Base-by-base conservation (phyloP, 2,329 filamentous ascomycete species). In the Clonostachys byssicola region DNA sequence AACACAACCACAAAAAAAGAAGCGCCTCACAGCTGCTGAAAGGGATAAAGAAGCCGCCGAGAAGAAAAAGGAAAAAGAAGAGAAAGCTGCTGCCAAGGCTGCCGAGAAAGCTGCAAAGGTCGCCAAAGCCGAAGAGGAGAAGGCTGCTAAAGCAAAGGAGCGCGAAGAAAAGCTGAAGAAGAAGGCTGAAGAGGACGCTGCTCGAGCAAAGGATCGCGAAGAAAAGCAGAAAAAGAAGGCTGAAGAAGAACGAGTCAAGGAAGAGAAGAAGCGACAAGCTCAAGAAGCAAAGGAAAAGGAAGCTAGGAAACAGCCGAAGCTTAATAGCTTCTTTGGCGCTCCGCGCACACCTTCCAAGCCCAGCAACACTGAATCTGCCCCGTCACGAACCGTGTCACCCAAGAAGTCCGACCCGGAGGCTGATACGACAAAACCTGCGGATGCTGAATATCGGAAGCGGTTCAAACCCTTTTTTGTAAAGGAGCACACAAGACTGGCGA, bases 391-490 rank as follows among this genome's bases (percentile, higher is more conserved):
- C 40, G 61, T 70, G 52, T 46, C 52, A 8, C 12, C 20, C n/a
- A 48, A 49, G 39, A 61, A 69, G 52, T 45, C 52, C 9, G 17
- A 6, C 14, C 48, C 50, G 12, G 38, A 44, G 12, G 57, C 53
- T 35, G n/a, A 44, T 18, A 23, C 49, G 8, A 44, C 39, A 8
- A 54, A 58, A 34, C 35, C 46, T n/a, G 46, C 51, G 23, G 59
- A 54, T 44, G 75, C 78, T 0, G 75, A 81, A 41, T 92, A 89
- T 54, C 71, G 87, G 16, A 83, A 81, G 54, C 72, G 77, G 35
- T 97, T 97, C 58, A 78, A 90, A 34, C 84, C 88, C 0, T 97
- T 96, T 63, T 92, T 87, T 52, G 60, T 94, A 42, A 86, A 89
- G 49, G 75, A 83, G 4, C 78, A 89, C 57, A 87, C 89, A 2